Percentiles rank a stretch among this genome's conserved stretches.
Evolutionary conservation across 306 rosid species (phyloP).

Genomic region (Myrica gale): DNA sequence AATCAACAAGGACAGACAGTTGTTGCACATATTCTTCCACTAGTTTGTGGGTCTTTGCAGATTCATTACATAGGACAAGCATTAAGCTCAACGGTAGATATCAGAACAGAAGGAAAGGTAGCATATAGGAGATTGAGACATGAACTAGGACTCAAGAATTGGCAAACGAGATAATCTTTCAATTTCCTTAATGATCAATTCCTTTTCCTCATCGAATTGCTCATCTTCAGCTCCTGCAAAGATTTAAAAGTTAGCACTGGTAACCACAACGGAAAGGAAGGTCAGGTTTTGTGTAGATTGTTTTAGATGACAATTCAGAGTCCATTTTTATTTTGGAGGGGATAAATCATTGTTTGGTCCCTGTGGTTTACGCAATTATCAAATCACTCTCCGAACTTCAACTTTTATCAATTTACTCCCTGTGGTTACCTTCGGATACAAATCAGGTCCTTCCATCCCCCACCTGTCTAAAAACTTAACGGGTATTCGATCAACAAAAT

Average conservation of each 20-base stretch:
- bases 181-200: constrained; percentile 78
- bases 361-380: no score
- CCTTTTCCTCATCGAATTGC: constrained; percentile 93
- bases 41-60: not conserved
- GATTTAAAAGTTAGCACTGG: constrained; percentile 2
- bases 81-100: constrained; percentile 12
- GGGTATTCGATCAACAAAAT: no score
- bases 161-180: constrained; percentile 39
- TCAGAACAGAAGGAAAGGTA: constrained; percentile 28
- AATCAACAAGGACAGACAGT: constrained; percentile 1
- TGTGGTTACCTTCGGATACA: no score
- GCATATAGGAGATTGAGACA: constrained; percentile 7
- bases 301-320: constrained; percentile 5
- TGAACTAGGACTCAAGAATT: constrained; percentile 27
- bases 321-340: not conserved
- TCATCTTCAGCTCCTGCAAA: constrained; percentile 92
- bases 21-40: not conserved
- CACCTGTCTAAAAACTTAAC: no score
- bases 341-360: no score
- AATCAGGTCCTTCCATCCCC: no score
- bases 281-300: not conserved
- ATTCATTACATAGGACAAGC: constrained; percentile 28
- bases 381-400: no score
- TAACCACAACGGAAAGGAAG: not conserved
- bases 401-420: no score